phyloP scores from a whole-genome alignment of 495 filamentous ascomycete species.

The Cercophora scortea region DNA sequence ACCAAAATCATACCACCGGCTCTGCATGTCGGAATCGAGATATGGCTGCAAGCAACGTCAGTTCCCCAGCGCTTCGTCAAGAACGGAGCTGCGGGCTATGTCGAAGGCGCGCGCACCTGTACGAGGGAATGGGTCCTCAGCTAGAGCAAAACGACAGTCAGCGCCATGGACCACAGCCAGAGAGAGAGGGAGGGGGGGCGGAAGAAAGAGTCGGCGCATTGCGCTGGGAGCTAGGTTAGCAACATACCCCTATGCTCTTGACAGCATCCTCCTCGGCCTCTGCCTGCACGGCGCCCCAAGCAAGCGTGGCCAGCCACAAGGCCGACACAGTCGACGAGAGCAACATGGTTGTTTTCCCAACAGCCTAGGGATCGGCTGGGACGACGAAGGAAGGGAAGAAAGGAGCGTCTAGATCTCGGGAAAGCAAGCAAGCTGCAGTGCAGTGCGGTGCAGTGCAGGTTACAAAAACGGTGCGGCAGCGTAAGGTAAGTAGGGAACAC shows the following conservation, averaged over 20 bases:
- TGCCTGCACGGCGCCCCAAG: constrained; percentile 32
- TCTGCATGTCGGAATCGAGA: constrained; percentile 96
- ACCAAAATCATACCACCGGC: constrained; percentile 98
- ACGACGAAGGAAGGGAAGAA: not conserved
- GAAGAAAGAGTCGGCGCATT: too few relatives aligned
- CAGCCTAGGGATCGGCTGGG: too few relatives aligned
- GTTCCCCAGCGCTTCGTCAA: not conserved
- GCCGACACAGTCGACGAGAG: constrained; percentile 40
- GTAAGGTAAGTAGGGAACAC: not conserved
- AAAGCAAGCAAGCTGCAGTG: too few relatives aligned
- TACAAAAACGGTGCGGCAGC: not conserved
- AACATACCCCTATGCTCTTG: constrained; percentile 49
- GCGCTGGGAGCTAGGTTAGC: not conserved
- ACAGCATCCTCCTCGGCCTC: constrained; percentile 38
- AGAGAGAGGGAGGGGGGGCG: too few relatives aligned
- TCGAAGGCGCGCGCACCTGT: constrained; percentile 33
- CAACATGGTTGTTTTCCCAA: constrained; percentile 30
- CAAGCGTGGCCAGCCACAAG: constrained; percentile 47
- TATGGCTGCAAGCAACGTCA: constrained; percentile 58
- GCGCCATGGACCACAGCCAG: not conserved
- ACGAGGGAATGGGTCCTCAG: constrained; percentile 70
- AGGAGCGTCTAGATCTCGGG: too few relatives aligned
- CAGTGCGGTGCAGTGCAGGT: too few relatives aligned
- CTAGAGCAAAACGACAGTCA: constrained; percentile 25
- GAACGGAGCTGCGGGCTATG: constrained; percentile 3